Evolutionary conservation across 441 rosid species (phyloP).

Genomic region (Sinapis alba): DNA sequence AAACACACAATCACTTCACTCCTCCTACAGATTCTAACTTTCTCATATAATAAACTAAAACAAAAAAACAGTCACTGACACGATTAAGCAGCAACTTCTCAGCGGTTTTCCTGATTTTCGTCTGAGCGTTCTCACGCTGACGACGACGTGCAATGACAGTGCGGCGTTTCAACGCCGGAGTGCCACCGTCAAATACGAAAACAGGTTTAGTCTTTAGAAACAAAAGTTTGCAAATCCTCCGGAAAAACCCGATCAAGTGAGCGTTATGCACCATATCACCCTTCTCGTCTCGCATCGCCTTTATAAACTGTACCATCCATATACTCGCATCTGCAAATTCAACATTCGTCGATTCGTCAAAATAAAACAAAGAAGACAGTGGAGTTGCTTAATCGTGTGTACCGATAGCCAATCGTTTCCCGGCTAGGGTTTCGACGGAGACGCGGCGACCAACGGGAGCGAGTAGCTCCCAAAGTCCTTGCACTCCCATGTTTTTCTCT

Average conservation of each 20-base stretch:
- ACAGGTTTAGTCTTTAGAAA: constrained; percentile 84
- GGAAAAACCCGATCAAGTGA: constrained; percentile 87
- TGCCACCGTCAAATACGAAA: constrained; percentile 93
- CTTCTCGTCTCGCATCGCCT: constrained; percentile 96
- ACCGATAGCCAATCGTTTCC: constrained; percentile 90
- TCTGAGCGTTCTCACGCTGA: constrained; percentile 94
- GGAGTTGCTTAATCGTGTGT: not conserved
- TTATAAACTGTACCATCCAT: constrained; percentile 98
- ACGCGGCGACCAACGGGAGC: constrained; percentile 98
- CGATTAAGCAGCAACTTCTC: constrained; percentile 94
- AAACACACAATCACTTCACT: not conserved
- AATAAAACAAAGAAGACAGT: not conserved
- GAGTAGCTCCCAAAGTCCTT: constrained; percentile 93
- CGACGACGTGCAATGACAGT: constrained; percentile 91
- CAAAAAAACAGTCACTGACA: constrained; percentile 38
- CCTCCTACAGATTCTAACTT: not conserved
- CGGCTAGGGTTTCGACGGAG: constrained; percentile 91
- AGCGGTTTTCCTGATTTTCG: constrained; percentile 88
- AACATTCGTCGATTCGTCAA: not conserved
- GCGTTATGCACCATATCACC: constrained; percentile 96
- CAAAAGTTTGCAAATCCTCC: constrained; percentile 88
- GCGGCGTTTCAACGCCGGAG: constrained; percentile 92
- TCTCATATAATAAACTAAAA: not conserved
- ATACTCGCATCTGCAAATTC: constrained; percentile 76
- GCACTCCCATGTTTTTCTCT: constrained; percentile 72